Evolutionary conservation across 495 filamentous ascomycete species (phyloP).

Genomic region (Podospora tetraspora): DNA sequence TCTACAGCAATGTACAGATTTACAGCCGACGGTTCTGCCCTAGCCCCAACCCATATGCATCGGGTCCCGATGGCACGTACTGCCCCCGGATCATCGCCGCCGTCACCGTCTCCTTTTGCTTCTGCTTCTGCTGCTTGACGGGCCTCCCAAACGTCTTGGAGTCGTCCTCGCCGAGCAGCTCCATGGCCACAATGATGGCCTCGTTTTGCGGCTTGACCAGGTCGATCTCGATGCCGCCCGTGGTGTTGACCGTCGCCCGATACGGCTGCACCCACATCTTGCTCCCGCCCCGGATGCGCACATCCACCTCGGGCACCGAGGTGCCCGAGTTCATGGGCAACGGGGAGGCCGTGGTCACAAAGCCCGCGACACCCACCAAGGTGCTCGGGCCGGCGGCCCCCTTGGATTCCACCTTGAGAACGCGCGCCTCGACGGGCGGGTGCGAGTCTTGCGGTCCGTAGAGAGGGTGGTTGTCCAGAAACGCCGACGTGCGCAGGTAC

Average conservation of each 20-base stretch:
- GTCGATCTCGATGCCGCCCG: constrained; percentile 52
- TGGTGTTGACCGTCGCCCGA: constrained; percentile 52
- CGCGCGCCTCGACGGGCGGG: constrained; percentile 61
- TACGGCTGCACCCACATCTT: constrained; percentile 60
- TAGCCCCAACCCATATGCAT: constrained; percentile 2
- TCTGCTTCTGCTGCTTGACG: neutral
- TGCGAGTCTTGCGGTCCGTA: constrained; percentile 66
- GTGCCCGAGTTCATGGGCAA: constrained; percentile 21
- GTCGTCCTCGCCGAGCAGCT: constrained; percentile 34
- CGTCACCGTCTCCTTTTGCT: constrained; percentile 1
- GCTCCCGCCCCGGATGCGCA: constrained; percentile 54
- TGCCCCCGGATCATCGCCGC: neutral
- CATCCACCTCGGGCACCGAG: constrained; percentile 43
- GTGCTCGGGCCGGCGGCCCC: neutral
- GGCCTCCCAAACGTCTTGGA: constrained; percentile 26
- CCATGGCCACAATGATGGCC: constrained; percentile 49
- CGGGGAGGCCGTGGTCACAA: constrained; percentile 33
- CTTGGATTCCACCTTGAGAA: constrained; percentile 52
- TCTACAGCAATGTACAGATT: neutral
- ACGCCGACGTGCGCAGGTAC: constrained; percentile 67
- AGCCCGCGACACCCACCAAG: constrained; percentile 46
- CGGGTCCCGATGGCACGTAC: neutral
- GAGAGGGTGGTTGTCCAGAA: constrained; percentile 73
- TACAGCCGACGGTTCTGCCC: neutral
- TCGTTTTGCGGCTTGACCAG: constrained; percentile 42